These are phyloP conservation scores for Oryza meridionalis DNA, from an alignment of 176 grass and related monocot genomes.

Conservation along the genomic window DNA sequence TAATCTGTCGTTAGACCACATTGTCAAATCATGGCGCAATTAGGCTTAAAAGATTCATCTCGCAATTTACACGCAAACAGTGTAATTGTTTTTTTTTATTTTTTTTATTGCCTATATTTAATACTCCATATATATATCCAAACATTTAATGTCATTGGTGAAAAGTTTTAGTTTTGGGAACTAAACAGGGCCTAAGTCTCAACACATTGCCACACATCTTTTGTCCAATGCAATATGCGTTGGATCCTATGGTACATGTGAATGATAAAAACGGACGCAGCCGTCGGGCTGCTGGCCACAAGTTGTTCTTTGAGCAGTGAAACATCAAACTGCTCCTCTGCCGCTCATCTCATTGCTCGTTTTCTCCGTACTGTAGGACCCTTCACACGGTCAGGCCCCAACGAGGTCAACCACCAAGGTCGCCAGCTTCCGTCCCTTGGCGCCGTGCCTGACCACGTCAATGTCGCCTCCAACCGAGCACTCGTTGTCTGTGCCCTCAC, in stretches of 20 bases:
- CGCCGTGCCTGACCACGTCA: conserved; percentile 36
- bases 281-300: background rate
- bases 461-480: conserved; percentile 52
- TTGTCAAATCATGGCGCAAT: no score
- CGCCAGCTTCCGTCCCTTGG: conserved; percentile 35
- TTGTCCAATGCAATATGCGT: background rate
- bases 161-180: no score
- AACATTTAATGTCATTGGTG: no score
- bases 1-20: no score
- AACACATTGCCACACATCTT: background rate
- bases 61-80: no score
- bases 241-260: background rate
- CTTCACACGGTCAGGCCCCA: conserved; percentile 10
- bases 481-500: background rate
- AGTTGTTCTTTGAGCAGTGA: background rate
- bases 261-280: background rate
- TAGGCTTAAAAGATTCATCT: no score
- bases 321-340: background rate
- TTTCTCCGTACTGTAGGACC: conserved; percentile 4
- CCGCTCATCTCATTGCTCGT: background rate
- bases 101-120: no score
- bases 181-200: no score
- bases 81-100: no score
- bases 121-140: no score
- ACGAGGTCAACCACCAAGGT: conserved; percentile 41